Base-by-base conservation (phyloP, 495 filamentous ascomycete genomes). In the Staphylotrichum longicolle region DNA sequence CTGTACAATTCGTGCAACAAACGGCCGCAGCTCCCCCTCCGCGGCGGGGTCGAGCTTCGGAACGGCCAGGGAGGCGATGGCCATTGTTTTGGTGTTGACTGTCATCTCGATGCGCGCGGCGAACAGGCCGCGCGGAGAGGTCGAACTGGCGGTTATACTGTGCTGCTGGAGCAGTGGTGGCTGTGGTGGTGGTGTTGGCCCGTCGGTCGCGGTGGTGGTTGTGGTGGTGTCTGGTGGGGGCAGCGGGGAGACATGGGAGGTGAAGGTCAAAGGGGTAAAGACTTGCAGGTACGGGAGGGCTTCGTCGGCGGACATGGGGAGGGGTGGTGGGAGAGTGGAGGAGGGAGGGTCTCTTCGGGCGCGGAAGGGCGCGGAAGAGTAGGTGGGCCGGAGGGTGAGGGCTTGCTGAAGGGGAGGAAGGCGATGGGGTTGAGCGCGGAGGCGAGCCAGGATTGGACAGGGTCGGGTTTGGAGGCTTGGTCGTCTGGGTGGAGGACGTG, bases 231-330 rank as follows among this genome's bases (percentile, higher is more conserved):
- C 5, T 30, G 33, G 33, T 7, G 3, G 32, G 0, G 76, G 73
- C 0, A 82, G 59, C 5, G 77, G 66, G 5, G 75, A 75, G 58
- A 83, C 72, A 2, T 71, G 74, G 3, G 80, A 82, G 5, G 78
- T 74, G 62, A 82, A 85, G 30, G 72, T 69, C 3, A 88, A 68
- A 1, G 82, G 79, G 4, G 77, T 82, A 62, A 88, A 86, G 51
- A 79, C 72, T 65, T 81, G 77, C 0, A 86, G 78, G 66, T 79
- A 85, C 7, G 83, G 82, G 3, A 86, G 71, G 57, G 82, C 80
- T 66, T 85, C 79, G 2, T 74, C 75, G 11, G 75, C 71, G 0
- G 72, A 68, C 65, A 86, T 76, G 11, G 76, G 64, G 9, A 85
- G 46, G 6, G 83, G 54, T 77, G 75, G 66, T 86, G 81, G 1